Evolutionary conservation across 169 alveolate genomes (phyloP), one percentile per base, ranked within the genome.

Genomic region (Plasmodium fragile): DNA sequence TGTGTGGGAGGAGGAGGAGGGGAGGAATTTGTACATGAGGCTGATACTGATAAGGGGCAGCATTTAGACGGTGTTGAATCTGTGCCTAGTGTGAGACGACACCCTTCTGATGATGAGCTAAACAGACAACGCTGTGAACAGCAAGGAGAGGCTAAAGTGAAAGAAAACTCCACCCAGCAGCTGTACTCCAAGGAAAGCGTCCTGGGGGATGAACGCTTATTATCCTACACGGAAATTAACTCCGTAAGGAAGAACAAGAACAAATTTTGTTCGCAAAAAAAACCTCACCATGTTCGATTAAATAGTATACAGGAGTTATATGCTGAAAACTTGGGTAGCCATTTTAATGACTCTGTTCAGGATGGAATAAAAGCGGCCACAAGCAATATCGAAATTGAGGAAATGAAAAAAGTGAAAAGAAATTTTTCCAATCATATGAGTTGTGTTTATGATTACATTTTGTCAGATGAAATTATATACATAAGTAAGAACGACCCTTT

Each of bases 401-500:
- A 84, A 43, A 53, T 53, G 65, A 43, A 73, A 32, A 72, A 69
- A 49, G 65, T 52, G 65, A 84, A 84, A 41, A 84, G n/a, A 43
- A 36, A 53, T 22, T 30, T 84, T 32, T 34, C 85, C 6, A 45
- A 1, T 4, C 36, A 84, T 52, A 49, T 84, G 59, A 73, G 65
- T 53, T 52, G n/a, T 4, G 36, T 84, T 49, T 84, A 84, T 32
- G 93, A 84, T 3, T 84, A 84, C 65, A 84, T 84, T 52, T 32
- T 73, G 13, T 73, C 85, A 2, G 79, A 84, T 43, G 59, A 75
- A n/a, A 16, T 72, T 28, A 73, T 84, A 16, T 84, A 32, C 65
- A 84, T 84, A 28, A 72, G 93, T 84, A 84, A 84, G 45, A 84
- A 75, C 30, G 80, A 52, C 16, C 93, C 93, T n/a, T 39, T 84